phyloP scores from a whole-genome alignment of 2,329 filamentous ascomycete species.

The Colletotrichum sp. region DNA sequence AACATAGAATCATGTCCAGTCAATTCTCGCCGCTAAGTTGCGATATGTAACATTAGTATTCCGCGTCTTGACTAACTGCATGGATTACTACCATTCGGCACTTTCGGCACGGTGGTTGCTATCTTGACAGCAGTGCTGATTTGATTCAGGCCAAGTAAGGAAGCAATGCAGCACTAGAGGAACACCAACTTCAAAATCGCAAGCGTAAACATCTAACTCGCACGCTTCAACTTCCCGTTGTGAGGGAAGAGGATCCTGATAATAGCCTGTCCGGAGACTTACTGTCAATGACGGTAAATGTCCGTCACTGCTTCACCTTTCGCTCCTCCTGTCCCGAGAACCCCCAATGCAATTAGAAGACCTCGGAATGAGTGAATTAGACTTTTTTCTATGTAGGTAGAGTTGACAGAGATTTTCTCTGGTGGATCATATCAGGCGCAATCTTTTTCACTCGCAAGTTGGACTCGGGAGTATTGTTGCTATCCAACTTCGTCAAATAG shows the following conservation, averaged over 20 bases:
- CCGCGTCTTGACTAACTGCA: background rate
- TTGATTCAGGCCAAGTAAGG: background rate
- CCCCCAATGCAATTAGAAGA: no score
- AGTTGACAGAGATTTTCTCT: no score
- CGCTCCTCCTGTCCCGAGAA: no score
- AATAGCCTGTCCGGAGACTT: background rate
- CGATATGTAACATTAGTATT: background rate
- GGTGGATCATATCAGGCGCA: no score
- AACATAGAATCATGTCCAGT: background rate
- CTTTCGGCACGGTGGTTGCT: background rate
- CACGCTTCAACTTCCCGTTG: background rate
- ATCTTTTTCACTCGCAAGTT: no score
- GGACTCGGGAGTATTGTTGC: no score
- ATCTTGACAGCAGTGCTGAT: background rate
- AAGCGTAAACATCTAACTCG: background rate
- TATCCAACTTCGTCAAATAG: no score
- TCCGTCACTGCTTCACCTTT: background rate
- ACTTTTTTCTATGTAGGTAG: no score
- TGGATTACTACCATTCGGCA: background rate
- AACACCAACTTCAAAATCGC: background rate
- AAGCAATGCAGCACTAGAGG: background rate
- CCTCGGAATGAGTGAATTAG: no score
- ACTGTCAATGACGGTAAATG: background rate
- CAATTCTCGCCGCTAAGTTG: background rate
- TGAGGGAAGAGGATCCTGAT: no score